Conservation (phyloP, 352 stramenopile genomes). For the Globisporangium cylindrosporum region DNA sequence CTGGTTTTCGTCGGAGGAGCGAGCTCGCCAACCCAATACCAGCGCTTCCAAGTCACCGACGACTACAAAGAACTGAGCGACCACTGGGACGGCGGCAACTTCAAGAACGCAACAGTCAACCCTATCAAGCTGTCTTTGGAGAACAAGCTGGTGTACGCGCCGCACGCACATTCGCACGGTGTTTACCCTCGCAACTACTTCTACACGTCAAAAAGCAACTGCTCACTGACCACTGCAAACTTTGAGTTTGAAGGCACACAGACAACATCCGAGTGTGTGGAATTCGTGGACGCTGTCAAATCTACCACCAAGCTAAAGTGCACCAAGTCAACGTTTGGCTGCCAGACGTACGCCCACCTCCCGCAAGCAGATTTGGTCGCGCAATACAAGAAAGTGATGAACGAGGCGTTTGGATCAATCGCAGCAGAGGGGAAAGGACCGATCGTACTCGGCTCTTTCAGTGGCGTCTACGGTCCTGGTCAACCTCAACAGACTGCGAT, state of each 20-base stretch:
- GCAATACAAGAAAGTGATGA: conserved; percentile 44
- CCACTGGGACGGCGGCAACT: conserved; percentile 63
- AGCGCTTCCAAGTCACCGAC: conserved; percentile 39
- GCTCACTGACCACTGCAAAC: conserved; percentile 26
- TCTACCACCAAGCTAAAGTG: conserved; percentile 35
- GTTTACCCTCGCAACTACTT: conserved; percentile 63
- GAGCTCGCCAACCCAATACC: conserved; percentile 34
- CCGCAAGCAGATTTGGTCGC: conserved; percentile 18
- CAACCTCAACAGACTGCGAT: conserved; percentile 55
- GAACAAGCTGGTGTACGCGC: conserved; percentile 70
- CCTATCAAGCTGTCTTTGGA: conserved; percentile 33
- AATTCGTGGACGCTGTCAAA: conserved; percentile 41
- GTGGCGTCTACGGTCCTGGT: conserved; percentile 52
- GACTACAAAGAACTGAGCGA: conserved; percentile 37
- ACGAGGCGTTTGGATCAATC: conserved; percentile 39
- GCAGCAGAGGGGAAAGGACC: conserved; percentile 28
- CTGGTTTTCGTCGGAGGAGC: conserved; percentile 59
- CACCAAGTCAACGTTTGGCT: conserved; percentile 34
- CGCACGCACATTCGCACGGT: conserved; percentile 56
- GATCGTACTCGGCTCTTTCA: conserved; percentile 62
- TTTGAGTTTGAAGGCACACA: conserved; percentile 24
- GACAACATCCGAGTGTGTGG: conserved; percentile 32
- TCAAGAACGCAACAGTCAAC: conserved; percentile 55
- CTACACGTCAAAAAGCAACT: conserved; percentile 42
- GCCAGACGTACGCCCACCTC: conserved; percentile 44